Evolutionary conservation across 345 rosid species (phyloP).

Genomic region (Eucalyptus brandiana): DNA sequence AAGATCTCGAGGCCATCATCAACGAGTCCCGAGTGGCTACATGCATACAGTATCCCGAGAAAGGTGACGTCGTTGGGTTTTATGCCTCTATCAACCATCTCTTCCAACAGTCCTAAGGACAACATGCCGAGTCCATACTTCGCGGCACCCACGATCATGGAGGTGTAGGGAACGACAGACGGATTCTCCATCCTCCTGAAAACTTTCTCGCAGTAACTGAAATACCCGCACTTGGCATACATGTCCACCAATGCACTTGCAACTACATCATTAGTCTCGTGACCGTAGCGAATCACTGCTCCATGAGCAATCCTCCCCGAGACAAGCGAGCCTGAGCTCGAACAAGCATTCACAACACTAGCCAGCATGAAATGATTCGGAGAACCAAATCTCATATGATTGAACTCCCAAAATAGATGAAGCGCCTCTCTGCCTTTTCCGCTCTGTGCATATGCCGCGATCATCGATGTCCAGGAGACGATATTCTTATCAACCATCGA

Average conservation of each 20-base stretch:
- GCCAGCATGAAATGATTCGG: slow-evolving; percentile 62
- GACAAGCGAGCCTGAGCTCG: slow-evolving; percentile 51
- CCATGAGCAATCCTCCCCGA: slow-evolving; percentile 59
- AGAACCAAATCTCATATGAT: neutral
- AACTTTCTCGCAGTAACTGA: slow-evolving; percentile 40
- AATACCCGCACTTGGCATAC: slow-evolving; percentile 70
- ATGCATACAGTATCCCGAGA: slow-evolving; percentile 60
- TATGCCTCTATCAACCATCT: slow-evolving; percentile 42
- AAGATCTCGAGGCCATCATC: slow-evolving; percentile 47
- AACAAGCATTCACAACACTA: slow-evolving; percentile 62
- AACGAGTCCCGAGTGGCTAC: slow-evolving; percentile 76
- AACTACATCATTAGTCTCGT: slow-evolving; percentile 39
- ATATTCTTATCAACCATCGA: slow-evolving; percentile 43
- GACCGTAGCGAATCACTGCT: slow-evolving; percentile 30
- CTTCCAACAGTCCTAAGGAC: slow-evolving; percentile 31
- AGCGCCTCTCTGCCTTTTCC: slow-evolving; percentile 63
- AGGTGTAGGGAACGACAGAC: slow-evolving; percentile 57
- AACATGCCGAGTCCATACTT: slow-evolving; percentile 40
- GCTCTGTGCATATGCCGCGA: slow-evolving; percentile 57
- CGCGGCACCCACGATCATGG: slow-evolving; percentile 58
- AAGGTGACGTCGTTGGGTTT: slow-evolving; percentile 66
- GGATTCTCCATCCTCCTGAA: slow-evolving; percentile 36
- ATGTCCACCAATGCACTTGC: slow-evolving; percentile 65
- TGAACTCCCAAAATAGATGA: slow-evolving; percentile 40
- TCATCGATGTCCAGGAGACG: slow-evolving; percentile 77